phyloP scores from a whole-genome alignment of 371 early-diverging fungal species.

The Mortierella sp. region DNA sequence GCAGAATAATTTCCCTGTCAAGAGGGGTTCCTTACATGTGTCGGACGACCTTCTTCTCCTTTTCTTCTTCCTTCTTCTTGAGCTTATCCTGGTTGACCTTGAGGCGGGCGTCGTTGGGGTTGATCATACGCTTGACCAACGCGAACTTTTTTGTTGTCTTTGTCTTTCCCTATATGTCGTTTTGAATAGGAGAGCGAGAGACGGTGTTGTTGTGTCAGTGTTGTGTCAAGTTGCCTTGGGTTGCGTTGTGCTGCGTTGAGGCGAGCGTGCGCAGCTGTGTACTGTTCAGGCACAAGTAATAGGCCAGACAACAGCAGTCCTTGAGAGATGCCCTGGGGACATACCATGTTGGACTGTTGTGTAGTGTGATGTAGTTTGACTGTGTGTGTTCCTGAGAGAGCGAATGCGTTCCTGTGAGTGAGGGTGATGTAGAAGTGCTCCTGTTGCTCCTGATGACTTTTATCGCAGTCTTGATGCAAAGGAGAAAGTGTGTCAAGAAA shows the following conservation, averaged over 20 bases:
- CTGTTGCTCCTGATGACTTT: neutral
- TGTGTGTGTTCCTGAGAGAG: neutral
- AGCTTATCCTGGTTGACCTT: conserved; percentile 86
- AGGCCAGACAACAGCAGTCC: too few species aligned
- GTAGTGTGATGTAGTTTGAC: neutral
- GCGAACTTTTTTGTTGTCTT: conserved; percentile 95
- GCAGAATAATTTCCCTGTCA: too few species aligned
- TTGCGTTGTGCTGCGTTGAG: too few species aligned
- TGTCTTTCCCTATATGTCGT: conserved; percentile 82
- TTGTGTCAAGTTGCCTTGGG: neutral
- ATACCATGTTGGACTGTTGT: conserved; percentile 2
- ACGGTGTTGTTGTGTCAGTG: neutral
- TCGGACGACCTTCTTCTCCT: conserved; percentile 77
- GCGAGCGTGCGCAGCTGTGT: neutral
- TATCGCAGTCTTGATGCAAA: neutral
- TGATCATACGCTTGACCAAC: conserved; percentile 91
- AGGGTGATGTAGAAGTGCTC: neutral
- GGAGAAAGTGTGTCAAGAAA: too few species aligned
- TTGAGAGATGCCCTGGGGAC: neutral
- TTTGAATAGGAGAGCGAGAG: neutral
- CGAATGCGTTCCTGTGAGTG: neutral
- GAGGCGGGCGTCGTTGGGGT: conserved; percentile 85
- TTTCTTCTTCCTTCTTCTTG: conserved; percentile 79
- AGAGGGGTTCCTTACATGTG: conserved; percentile 78
- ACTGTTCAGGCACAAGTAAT: neutral